Evolutionary conservation across 2,329 filamentous ascomycete genomes (phyloP).

Genomic region (Phoma sp.): DNA sequence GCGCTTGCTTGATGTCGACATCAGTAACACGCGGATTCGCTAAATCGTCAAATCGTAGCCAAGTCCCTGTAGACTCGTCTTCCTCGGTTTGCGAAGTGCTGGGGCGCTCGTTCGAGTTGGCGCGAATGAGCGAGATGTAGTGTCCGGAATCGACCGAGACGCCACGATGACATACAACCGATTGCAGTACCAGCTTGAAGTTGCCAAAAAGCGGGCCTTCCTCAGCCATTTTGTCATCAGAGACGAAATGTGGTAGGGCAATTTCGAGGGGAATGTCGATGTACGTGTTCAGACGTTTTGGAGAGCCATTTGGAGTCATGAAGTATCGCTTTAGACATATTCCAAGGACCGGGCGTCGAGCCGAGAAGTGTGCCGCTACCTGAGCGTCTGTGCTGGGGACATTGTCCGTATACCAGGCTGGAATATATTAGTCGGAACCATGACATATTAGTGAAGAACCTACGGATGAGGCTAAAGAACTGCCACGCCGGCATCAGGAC

Average conservation of each 20-base stretch:
- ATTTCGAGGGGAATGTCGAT: constrained; percentile 92
- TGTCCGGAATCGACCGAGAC: constrained; percentile 87
- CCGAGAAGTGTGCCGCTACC: constrained; percentile 86
- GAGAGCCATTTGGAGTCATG: constrained; percentile 72
- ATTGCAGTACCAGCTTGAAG: constrained; percentile 91
- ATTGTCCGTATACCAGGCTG: constrained; percentile 85
- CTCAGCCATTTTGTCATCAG: constrained; percentile 74
- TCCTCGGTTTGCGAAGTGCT: constrained; percentile 54
- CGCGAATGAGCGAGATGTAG: constrained; percentile 85
- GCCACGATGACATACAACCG: constrained; percentile 90
- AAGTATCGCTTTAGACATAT: constrained; percentile 93
- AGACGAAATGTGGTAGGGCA: constrained; percentile 85
- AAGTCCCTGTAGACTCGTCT: constrained; percentile 57
- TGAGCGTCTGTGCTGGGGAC: constrained; percentile 73
- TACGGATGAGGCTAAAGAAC: constrained; percentile 92
- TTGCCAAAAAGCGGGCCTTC: constrained; percentile 78
- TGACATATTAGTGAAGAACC: constrained; percentile 45
- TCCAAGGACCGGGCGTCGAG: constrained; percentile 82
- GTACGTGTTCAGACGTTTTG: constrained; percentile 77
- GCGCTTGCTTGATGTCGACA: constrained; percentile 78
- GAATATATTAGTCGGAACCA: constrained; percentile 21
- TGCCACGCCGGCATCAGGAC: constrained; percentile 97
- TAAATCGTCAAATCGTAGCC: constrained; percentile 95
- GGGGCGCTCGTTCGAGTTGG: constrained; percentile 57
- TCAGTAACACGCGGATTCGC: constrained; percentile 72